Evolutionary conservation across 306 rosid genomes (phyloP), one percentile per base, ranked within the genome.

Genomic region (Vachellia pachyceras): DNA sequence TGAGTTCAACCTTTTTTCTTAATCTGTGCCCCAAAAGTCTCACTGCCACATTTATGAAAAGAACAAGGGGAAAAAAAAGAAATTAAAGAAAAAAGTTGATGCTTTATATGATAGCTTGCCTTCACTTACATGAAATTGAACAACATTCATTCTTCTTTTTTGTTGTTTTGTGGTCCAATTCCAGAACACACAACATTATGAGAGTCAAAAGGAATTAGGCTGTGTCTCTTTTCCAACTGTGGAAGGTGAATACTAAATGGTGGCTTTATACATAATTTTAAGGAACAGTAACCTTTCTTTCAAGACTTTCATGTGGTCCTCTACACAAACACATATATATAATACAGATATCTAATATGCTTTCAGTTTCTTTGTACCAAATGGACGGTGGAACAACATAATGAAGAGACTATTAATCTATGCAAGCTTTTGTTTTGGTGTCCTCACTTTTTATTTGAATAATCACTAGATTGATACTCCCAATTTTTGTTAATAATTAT

Each of bases 301-400:
- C 33, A 65, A 50, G 81, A 57, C 76, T 69, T 66, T 57, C 68
- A 3, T 45, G 77, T 73, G 80, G 80, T 69, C 84, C 76, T 20
- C 6, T 11, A 10, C 7, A 7, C 7, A 12, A n/a, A n/a, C 10
- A 12, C 11, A 25, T 23, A 10, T 23, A 9, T 23, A 4, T 11
- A 14, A 1, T 50, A 17, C 17, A 1, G 25, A 25, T 33, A 68
- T 61, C 17, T 36, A 23, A 8, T 23, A 23, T 63, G 23, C 81
- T 70, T 80, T 45, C 39, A 36, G 81, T 69, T 44, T 79, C 66
- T 87, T 70, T 84, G 39, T 75, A 87, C 90, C 88, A 84, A 87
- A 81, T 73, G 82, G 89, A 73, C 86, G 86, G 89, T 77, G 89
- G 72, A 86, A 77, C 35, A 80, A 41, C 79, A 45, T 39, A 20